phyloP scores from a whole-genome alignment of 1,139 yeast species.

The Geotrichum candidum region DNA sequence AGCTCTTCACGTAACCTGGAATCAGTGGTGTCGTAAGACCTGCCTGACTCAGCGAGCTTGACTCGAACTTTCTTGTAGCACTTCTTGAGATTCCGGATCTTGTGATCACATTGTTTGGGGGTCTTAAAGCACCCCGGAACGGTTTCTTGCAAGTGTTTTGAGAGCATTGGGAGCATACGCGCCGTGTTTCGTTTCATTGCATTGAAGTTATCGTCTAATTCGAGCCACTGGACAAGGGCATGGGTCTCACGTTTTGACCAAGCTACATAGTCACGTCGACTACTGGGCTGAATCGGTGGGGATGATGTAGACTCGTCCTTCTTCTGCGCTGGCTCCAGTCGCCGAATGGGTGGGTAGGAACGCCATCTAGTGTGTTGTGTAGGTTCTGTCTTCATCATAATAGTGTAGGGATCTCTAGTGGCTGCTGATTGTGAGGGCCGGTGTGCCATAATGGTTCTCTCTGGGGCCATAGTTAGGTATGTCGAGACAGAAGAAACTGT shows the following conservation, averaged over 20 bases:
- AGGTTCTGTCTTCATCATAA: constrained; percentile 3
- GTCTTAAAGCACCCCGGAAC: constrained; percentile 18
- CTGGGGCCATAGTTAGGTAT: constrained; percentile 1
- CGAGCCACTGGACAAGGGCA: constrained; percentile 17
- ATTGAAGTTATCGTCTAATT: constrained; percentile 14
- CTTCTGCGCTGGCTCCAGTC: constrained; percentile 10
- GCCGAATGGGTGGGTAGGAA: constrained; percentile 7
- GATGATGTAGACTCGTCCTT: not conserved
- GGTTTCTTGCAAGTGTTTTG: constrained; percentile 9
- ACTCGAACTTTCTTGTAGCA: constrained; percentile 15
- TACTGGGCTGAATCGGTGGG: not conserved
- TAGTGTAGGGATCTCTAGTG: constrained; percentile 2
- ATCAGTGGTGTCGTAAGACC: constrained; percentile 4
- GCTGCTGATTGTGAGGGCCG: not conserved
- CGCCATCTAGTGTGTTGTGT: not conserved
- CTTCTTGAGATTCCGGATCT: constrained; percentile 17
- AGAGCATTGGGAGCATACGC: constrained; percentile 17
- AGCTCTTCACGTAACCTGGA: constrained; percentile 10
- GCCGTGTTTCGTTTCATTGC: constrained; percentile 16
- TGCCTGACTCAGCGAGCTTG: constrained; percentile 7
- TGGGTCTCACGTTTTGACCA: constrained; percentile 19
- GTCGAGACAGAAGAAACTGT: not conserved
- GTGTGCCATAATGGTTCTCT: constrained; percentile 1
- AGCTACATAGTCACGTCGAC: constrained; percentile 18
- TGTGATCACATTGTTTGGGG: constrained; percentile 19